Evolutionary conservation across 2,329 filamentous ascomycete species (phyloP), one percentile per base, ranked within the genome.

Genomic region (Cercospora janseana): DNA sequence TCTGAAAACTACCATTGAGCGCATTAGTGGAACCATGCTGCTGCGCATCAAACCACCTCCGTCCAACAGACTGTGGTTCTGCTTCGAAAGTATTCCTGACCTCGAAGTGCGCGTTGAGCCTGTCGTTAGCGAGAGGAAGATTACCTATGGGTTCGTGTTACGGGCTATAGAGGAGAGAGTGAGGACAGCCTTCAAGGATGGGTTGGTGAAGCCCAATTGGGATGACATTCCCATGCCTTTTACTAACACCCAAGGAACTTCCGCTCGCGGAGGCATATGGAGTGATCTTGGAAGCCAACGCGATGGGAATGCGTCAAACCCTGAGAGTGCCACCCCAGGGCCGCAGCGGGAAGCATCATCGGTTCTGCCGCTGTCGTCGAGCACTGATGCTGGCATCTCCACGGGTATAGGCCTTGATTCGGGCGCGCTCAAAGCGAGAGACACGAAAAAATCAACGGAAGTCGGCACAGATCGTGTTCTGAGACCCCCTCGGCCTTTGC

Each of bases 61-160:
- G 0, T 96, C 90, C 69, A 98, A 98, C 67, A 82, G 93, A 31
- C 69, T 95, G n/a, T 98, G 93, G 93, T 82, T 97, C 59, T 86
- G 90, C 1, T 98, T 98, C 65, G 88, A 94, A 66, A 83, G 83
- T n/a, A 88, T 90, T 78, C 93, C 93, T 13, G 91, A 92, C 65
- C 86, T 98, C 74, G 90, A 95, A 55, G 84, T 96, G 77, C 82
- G 82, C n/a, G 88, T 97, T 34, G 90, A 97, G 67, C 93, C 93
- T 3, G 91, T 98, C 60, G 90, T 98, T 43, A 95, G 91, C 72
- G 87, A 90, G 10, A 83, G 92, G 51, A 92, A 97, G 67, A 95
- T 98, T 58, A 97, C 93, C 0, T 97, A 95, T 69, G 88, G 86
- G 1, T 80, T 95, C 52, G 93, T 98, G 48, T 78, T 97, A 9